Conservation (phyloP, 2,329 filamentous ascomycete genomes). For the Scortechinia acanthostroma region DNA sequence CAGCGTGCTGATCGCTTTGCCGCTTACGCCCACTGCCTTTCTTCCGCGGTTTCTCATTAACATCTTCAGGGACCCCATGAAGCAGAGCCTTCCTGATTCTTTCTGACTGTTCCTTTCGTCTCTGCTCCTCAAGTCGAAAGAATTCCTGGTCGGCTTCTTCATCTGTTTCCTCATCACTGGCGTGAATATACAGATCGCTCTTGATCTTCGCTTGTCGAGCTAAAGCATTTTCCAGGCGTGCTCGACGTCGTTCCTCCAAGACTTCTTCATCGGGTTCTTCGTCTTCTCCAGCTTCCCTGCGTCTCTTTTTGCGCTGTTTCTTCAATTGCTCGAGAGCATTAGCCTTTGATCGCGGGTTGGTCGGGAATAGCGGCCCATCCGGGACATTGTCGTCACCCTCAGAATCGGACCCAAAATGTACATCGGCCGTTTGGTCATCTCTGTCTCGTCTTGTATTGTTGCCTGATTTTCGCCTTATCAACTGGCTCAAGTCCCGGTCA, state of each 20-base stretch:
- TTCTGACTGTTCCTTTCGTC: background rate
- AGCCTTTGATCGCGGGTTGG: slow-evolving; percentile 54
- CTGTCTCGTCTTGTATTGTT: slow-evolving; percentile 54
- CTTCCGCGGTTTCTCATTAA: background rate
- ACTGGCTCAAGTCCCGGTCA: slow-evolving; percentile 20
- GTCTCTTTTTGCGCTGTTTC: slow-evolving; percentile 50
- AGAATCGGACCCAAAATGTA: slow-evolving; percentile 35
- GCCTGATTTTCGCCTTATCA: slow-evolving; percentile 72
- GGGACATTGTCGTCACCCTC: slow-evolving; percentile 40
- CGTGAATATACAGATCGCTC: slow-evolving; percentile 73
- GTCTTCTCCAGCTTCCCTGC: slow-evolving; percentile 34
- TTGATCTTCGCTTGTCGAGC: slow-evolving; percentile 77
- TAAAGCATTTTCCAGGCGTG: slow-evolving; percentile 59
- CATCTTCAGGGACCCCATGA: background rate
- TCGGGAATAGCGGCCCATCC: slow-evolving; percentile 57
- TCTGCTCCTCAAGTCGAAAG: slow-evolving; percentile 66
- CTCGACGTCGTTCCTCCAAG: slow-evolving; percentile 52
- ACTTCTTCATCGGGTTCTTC: slow-evolving; percentile 44
- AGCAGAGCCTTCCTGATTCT: background rate
- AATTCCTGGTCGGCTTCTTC: slow-evolving; percentile 66
- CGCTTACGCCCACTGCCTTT: background rate
- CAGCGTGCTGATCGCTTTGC: background rate
- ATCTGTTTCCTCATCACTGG: slow-evolving; percentile 85
- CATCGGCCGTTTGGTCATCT: slow-evolving; percentile 68
- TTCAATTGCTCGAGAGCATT: slow-evolving; percentile 36